Conservation (phyloP, 768 basidiomycete genomes). For the Phanerochaete sordida region DNA sequence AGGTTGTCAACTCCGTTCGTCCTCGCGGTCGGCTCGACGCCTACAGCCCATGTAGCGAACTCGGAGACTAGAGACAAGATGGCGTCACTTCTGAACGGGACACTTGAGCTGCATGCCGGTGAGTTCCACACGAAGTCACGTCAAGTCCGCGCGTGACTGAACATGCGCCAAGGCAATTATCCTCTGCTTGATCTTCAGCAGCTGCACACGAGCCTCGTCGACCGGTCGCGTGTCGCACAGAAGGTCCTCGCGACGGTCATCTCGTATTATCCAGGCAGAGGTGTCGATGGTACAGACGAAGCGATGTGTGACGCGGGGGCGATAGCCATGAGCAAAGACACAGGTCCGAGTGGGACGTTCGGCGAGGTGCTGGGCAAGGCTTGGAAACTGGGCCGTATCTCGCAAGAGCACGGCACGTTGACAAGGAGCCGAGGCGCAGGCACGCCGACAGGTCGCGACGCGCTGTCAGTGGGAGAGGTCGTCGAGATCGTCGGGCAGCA, state of each 20-base stretch:
- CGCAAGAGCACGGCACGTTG: conserved; percentile 80
- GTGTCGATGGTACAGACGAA: conserved; percentile 59
- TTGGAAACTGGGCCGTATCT: conserved; percentile 63
- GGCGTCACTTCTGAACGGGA: conserved; percentile 48
- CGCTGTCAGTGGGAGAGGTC: conserved; percentile 40
- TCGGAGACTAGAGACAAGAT: conserved; percentile 43
- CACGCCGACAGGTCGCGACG: conserved; percentile 21
- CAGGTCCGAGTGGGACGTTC: conserved; percentile 65
- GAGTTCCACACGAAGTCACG: conserved; percentile 10
- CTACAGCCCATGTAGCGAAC: conserved; percentile 77
- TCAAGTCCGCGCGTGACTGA: neutral
- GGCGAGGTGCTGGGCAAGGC: conserved; percentile 67
- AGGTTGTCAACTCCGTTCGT: conserved; percentile 50
- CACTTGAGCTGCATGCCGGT: conserved; percentile 78
- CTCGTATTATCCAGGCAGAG: conserved; percentile 75
- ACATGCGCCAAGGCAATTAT: conserved; percentile 61
- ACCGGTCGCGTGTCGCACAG: conserved; percentile 54
- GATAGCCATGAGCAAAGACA: conserved; percentile 86
- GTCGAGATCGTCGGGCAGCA: conserved; percentile 82
- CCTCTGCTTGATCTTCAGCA: conserved; percentile 84
- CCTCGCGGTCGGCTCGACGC: conserved; percentile 83
- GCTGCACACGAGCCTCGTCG: conserved; percentile 66
- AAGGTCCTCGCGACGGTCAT: conserved; percentile 69
- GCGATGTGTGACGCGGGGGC: conserved; percentile 82
- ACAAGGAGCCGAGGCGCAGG: conserved; percentile 22